Evolutionary conservation across 495 filamentous ascomycete species (phyloP).

Genomic region (Aspergillus olivimuriae): DNA sequence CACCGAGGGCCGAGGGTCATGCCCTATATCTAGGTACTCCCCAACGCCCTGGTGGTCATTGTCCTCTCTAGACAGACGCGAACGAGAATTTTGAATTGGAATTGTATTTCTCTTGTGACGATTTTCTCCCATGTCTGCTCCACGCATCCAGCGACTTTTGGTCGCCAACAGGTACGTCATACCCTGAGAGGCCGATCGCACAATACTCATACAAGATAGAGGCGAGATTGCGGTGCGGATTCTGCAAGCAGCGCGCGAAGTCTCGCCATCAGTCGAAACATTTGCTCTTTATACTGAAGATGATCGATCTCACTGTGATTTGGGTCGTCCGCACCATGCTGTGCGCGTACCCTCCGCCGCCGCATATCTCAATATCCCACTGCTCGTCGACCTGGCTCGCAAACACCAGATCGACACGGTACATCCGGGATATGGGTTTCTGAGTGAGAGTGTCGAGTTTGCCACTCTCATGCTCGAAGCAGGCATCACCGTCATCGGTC

Average conservation of each 20-base stretch:
- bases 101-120: too few species aligned
- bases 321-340: slow-evolving; percentile 38
- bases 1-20: slow-evolving; percentile 14
- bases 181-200: neutral
- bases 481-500: slow-evolving; percentile 46
- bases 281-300: slow-evolving; percentile 47
- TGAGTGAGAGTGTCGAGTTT: slow-evolving; percentile 54
- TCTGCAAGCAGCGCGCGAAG: slow-evolving; percentile 48
- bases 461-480: slow-evolving; percentile 44
- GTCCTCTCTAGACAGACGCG: too few species aligned
- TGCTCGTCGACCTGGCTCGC: slow-evolving; percentile 39
- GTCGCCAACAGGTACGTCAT: slow-evolving; percentile 48
- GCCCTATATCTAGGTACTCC: neutral
- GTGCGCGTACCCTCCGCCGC: slow-evolving; percentile 43
- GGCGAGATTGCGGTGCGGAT: slow-evolving; percentile 59
- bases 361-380: slow-evolving; percentile 44
- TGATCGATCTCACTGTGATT: slow-evolving; percentile 47
- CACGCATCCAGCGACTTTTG: slow-evolving; percentile 46
- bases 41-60: too few species aligned
- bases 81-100: too few species aligned
- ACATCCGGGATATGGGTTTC: slow-evolving; percentile 59
- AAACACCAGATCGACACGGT: slow-evolving; percentile 49
- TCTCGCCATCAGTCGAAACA: slow-evolving; percentile 40
- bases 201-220: slow-evolving; percentile 21
- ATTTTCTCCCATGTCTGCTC: slow-evolving; percentile 21